Evolutionary conservation across 108 stramenopile genomes (phyloP).

Genomic region (Nannochloropsis granulata): DNA sequence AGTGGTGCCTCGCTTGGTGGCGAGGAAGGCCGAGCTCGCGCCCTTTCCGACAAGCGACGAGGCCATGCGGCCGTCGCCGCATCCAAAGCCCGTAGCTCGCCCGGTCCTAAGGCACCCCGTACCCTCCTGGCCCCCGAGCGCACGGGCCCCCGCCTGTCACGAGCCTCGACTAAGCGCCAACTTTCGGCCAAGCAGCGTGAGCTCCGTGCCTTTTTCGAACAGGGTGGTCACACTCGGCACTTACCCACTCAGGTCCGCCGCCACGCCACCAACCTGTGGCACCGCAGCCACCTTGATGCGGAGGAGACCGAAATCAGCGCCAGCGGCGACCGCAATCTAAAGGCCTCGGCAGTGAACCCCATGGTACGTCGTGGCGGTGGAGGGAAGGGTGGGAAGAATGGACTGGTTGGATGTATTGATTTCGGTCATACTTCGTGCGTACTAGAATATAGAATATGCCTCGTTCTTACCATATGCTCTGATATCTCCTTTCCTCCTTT

Average conservation of each 20-base stretch:
- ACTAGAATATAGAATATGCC: too few relatives aligned
- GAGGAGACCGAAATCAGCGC: too few relatives aligned
- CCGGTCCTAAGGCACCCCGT: neutral
- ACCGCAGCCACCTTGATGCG: neutral
- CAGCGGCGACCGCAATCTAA: too few relatives aligned
- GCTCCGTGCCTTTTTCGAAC: neutral
- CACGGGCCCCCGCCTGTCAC: neutral
- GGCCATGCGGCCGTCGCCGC: neutral
- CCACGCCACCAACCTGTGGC: neutral
- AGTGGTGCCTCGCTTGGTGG: neutral
- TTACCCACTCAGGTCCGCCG: neutral
- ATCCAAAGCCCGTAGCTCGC: neutral
- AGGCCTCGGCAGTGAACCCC: too few relatives aligned
- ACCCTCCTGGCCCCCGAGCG: neutral
- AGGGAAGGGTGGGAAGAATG: too few relatives aligned
- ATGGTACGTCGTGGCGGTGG: too few relatives aligned
- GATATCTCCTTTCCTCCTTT: too few relatives aligned
- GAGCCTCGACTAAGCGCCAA: neutral
- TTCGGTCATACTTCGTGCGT: too few relatives aligned
- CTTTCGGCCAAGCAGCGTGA: neutral
- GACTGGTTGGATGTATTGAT: too few relatives aligned
- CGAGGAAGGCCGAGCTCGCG: neutral
- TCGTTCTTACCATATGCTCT: too few relatives aligned
- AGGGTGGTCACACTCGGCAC: neutral
- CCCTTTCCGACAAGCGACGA: neutral